phyloP scores from a whole-genome alignment of 345 rosid species.

The Arabidopsis thaliana region TAIR10.1 NC_003076.8:6152501-6153000 shows the following conservation, averaged over 20 bases:
- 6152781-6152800: constrained; percentile 52
- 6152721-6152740: constrained; percentile 69
- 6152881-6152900: constrained; percentile 67
- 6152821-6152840: constrained; percentile 88
- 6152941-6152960: constrained; percentile 61
- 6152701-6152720: constrained; percentile 75
- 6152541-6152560: constrained; percentile 36
- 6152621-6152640: constrained; percentile 74
- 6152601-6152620: constrained; percentile 64
- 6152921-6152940: constrained; percentile 73
- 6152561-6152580: constrained; percentile 48
- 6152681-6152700: constrained; percentile 78
- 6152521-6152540: constrained; percentile 49
- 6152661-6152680: constrained; percentile 74
- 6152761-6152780: constrained; percentile 75
- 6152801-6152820: constrained; percentile 66
- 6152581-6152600: constrained; percentile 78
- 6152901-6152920: constrained; percentile 62
- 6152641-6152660: constrained; percentile 67
- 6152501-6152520: constrained; percentile 59
- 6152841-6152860: constrained; percentile 57
- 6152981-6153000: constrained; percentile 59
- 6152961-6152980: constrained; percentile 69
- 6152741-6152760: constrained; percentile 77
- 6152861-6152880: constrained; percentile 59